Percentiles rank a stretch among this genome's conserved stretches.
phyloP scores from a whole-genome alignment of 306 rosid genomes.

The Hylodesmum podocarpum region DNA sequence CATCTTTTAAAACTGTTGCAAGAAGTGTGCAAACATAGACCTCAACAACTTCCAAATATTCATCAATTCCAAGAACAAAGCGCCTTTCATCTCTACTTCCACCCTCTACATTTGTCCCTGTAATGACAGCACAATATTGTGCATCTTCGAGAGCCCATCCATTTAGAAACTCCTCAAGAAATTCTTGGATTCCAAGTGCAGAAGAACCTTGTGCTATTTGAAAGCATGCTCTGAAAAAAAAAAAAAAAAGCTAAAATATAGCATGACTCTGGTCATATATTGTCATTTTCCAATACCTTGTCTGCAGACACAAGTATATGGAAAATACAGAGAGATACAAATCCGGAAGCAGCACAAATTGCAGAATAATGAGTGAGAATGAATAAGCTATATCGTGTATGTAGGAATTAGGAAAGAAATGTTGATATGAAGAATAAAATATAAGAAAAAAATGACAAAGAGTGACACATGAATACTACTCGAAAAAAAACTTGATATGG shows the following conservation, averaged over 20 bases:
- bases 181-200: slow-evolving; percentile 36
- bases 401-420: neutral
- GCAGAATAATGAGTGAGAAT: neutral
- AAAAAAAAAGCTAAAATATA: neutral
- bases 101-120: slow-evolving; percentile 36
- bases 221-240: slow-evolving; percentile 59
- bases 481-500: neutral
- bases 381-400: neutral
- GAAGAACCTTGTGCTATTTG: slow-evolving; percentile 56
- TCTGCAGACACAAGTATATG: neutral
- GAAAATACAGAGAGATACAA: neutral
- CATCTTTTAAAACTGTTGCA: slow-evolving; percentile 43
- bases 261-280: neutral
- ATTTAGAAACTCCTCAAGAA: slow-evolving; percentile 67
- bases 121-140: slow-evolving; percentile 41
- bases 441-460: neutral
- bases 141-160: slow-evolving; percentile 66
- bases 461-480: neutral
- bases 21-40: slow-evolving; percentile 53
- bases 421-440: neutral
- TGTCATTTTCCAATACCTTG: neutral
- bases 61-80: slow-evolving; percentile 47
- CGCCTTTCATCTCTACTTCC: slow-evolving; percentile 10
- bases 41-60: slow-evolving; percentile 71
- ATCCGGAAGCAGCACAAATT: slow-evolving; percentile 2